Percentiles rank a stretch among this genome's conserved stretches.
phyloP scores from a whole-genome alignment of 176 grass and related monocot species.

The Themeda triandra region DNA sequence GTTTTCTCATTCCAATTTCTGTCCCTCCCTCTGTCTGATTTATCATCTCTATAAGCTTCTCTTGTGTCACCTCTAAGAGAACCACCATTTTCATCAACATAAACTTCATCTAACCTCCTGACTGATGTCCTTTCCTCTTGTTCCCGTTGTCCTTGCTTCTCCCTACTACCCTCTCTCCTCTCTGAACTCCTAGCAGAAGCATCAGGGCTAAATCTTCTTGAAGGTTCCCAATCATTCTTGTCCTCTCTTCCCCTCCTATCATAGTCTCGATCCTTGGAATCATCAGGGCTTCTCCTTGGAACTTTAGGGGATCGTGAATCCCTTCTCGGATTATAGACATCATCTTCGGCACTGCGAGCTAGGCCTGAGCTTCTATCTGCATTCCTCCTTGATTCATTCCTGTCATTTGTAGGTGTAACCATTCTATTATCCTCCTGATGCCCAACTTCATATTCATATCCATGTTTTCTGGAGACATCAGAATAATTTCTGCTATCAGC shows the following conservation, averaged over 20 bases:
- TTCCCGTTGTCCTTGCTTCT: slow-evolving; percentile 34
- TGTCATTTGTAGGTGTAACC: slow-evolving; percentile 32
- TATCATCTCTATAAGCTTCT: slow-evolving; percentile 41
- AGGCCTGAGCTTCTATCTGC: slow-evolving; percentile 15
- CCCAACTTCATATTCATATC: slow-evolving; percentile 37
- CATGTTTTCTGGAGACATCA: slow-evolving; percentile 49
- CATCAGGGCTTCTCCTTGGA: slow-evolving; percentile 55
- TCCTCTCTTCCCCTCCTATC: slow-evolving; percentile 46
- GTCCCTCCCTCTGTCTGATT: slow-evolving; percentile 50
- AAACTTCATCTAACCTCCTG: slow-evolving; percentile 48
- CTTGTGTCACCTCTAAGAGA: slow-evolving; percentile 41
- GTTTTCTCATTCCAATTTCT: slow-evolving; percentile 9
- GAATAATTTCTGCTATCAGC: slow-evolving; percentile 33
- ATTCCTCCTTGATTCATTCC: slow-evolving; percentile 33
- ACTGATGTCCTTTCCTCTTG: slow-evolving; percentile 29
- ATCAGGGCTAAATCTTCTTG: slow-evolving; percentile 37
- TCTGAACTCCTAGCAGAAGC: slow-evolving; percentile 33
- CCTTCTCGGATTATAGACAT: slow-evolving; percentile 30
- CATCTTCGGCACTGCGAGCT: slow-evolving; percentile 11
- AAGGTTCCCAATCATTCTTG: slow-evolving; percentile 45
- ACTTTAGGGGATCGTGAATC: slow-evolving; percentile 53
- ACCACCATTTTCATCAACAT: slow-evolving; percentile 24
- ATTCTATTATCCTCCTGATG: slow-evolving; percentile 31
- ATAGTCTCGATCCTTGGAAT: slow-evolving; percentile 36
- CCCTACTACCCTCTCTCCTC: slow-evolving; percentile 50